Percentiles rank a stretch among this genome's conserved stretches.
Conservation (phyloP, 2,329 filamentous ascomycete species). For the Ophiostoma sp. region DNA sequence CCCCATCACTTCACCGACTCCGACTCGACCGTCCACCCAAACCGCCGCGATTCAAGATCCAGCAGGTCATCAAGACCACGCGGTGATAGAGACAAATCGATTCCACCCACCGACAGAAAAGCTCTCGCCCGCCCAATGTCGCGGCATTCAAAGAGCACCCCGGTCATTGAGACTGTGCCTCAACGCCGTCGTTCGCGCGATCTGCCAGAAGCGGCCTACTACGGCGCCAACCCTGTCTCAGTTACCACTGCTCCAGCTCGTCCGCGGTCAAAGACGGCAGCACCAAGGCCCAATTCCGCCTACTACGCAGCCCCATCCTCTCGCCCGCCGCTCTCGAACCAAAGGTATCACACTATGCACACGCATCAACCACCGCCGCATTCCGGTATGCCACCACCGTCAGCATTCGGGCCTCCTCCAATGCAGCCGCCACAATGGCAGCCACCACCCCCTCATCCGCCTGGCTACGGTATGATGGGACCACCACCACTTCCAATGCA, state of each 20-base stretch:
- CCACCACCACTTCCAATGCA: conserved; percentile 13
- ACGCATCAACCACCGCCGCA: conserved; percentile 19
- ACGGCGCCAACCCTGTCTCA: conserved; percentile 40
- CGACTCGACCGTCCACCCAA: conserved; percentile 46
- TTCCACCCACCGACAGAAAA: conserved; percentile 33
- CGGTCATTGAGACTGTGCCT: conserved; percentile 32
- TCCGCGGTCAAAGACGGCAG: conserved; percentile 42
- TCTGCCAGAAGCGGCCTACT: conserved; percentile 42
- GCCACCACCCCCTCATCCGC: conserved; percentile 4
- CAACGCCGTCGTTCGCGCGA: conserved; percentile 38
- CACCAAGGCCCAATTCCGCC: conserved; percentile 38
- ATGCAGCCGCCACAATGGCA: conserved; percentile 11
- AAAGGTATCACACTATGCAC: conserved; percentile 40
- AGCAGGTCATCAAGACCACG: conserved; percentile 37
- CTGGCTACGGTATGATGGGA: conserved; percentile 18
- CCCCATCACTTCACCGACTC: conserved; percentile 43
- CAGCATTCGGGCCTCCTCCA: conserved; percentile 22
- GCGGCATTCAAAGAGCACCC: conserved; percentile 43
- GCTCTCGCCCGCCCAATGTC: conserved; percentile 36
- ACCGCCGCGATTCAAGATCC: conserved; percentile 36
- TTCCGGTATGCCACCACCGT: background rate
- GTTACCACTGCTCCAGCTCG: conserved; percentile 37
- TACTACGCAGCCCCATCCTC: conserved; percentile 38
- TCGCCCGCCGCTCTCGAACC: conserved; percentile 42
- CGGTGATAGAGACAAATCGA: conserved; percentile 31